Evolutionary conservation across 768 basidiomycete genomes (phyloP).

Genomic region (Auricularia heimuer): DNA sequence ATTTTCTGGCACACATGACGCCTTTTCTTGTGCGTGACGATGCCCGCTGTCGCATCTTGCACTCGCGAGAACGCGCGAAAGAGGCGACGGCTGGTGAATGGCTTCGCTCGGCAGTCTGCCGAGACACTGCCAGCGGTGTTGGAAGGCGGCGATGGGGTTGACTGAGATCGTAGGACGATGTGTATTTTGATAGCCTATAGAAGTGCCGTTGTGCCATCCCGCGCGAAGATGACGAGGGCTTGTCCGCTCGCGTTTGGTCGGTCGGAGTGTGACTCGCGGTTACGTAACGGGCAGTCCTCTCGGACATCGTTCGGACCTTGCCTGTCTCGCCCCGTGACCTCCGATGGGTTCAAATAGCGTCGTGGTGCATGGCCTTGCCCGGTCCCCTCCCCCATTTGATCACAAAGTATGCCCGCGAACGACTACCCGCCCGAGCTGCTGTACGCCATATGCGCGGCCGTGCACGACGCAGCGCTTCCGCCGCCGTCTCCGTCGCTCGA

Average conservation of each 20-base stretch:
- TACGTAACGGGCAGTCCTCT: not conserved
- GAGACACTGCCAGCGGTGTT: too few species aligned
- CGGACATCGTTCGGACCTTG: not conserved
- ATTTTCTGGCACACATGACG: too few species aligned
- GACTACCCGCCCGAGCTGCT: conserved; percentile 67
- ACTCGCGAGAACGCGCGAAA: too few species aligned
- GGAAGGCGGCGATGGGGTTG: too few species aligned
- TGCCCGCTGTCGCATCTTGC: too few species aligned
- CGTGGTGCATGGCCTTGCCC: not conserved
- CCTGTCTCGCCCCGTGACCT: not conserved
- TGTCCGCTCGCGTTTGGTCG: not conserved
- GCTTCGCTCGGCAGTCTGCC: too few species aligned
- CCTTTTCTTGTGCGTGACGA: too few species aligned
- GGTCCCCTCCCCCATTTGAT: conserved; percentile 1
- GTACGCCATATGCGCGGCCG: conserved; percentile 58
- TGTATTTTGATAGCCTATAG: too few species aligned
- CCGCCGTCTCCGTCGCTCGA: conserved; percentile 53
- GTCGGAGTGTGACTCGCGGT: not conserved
- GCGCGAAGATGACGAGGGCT: not conserved
- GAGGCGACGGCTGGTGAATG: too few species aligned
- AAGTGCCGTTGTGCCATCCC: too few species aligned
- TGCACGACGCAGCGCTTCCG: conserved; percentile 56
- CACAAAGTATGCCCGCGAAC: conserved; percentile 5
- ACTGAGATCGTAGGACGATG: too few species aligned
- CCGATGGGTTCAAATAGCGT: not conserved